phyloP scores from a whole-genome alignment of 2,329 filamentous ascomycete genomes.

The Ceratocystiopsis brevicomis region DNA sequence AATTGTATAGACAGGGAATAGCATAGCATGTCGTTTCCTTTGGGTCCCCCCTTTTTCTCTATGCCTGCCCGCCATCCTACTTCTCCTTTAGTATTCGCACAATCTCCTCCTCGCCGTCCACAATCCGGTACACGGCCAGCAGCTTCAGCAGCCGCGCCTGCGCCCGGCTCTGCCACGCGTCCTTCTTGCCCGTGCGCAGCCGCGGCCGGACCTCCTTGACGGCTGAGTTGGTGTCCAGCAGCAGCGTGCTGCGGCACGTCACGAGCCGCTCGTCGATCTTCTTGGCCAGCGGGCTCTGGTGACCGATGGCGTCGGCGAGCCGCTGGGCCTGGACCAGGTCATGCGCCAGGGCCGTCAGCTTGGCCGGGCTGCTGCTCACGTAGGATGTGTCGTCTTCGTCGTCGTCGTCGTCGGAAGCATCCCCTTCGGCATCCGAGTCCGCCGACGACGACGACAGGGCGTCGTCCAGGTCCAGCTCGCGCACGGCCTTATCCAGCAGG shows the following conservation, averaged over 20 bases:
- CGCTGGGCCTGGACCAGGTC: conserved; percentile 25
- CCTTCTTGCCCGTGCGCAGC: too few species aligned
- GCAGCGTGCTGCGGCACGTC: conserved; percentile 35
- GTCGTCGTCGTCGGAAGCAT: conserved; percentile 15
- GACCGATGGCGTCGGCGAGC: conserved; percentile 25
- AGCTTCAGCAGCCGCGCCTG: conserved; percentile 30
- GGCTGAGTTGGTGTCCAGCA: conserved; percentile 35
- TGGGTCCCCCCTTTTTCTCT: neutral
- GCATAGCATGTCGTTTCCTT: conserved; percentile 1
- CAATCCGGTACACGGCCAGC: conserved; percentile 31
- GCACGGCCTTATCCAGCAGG: conserved; percentile 6
- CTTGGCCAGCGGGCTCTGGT: conserved; percentile 28
- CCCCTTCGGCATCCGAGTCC: conserved; percentile 11
- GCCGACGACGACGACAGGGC: conserved; percentile 1
- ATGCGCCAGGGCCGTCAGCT: conserved; percentile 25
- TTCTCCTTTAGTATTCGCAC: conserved; percentile 28
- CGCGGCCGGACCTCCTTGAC: conserved; percentile 16
- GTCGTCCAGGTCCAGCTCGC: conserved; percentile 15
- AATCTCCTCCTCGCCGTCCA: conserved; percentile 34
- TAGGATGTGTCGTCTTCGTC: conserved; percentile 15
- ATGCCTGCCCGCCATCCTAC: neutral
- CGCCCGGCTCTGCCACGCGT: conserved; percentile 10
- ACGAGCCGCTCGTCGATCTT: conserved; percentile 32
- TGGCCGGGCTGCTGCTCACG: conserved; percentile 27
- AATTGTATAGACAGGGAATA: neutral